These are phyloP conservation scores for Claviceps digitariae DNA, from an alignment of 2,329 filamentous ascomycete species.

Conservation along the genomic window DNA sequence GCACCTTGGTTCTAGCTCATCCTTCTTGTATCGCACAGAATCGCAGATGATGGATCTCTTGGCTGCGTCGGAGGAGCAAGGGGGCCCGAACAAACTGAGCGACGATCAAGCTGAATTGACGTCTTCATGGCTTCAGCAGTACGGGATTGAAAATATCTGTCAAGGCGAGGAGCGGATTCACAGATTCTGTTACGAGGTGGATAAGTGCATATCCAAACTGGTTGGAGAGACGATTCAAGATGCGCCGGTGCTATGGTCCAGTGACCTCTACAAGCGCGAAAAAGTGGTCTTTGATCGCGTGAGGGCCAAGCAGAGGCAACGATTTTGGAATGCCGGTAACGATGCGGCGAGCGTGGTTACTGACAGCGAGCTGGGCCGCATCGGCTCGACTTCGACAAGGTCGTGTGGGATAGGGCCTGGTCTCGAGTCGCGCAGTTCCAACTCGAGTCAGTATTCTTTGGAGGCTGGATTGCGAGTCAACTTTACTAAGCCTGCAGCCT, in stretches of 20 bases:
- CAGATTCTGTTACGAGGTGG: conserved; percentile 80
- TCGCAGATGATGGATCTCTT: conserved; percentile 78
- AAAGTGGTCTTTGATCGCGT: conserved; percentile 44
- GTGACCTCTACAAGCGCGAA: conserved; percentile 73
- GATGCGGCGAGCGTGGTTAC: conserved; percentile 41
- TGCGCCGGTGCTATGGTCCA: conserved; percentile 83
- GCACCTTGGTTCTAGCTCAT: conserved; percentile 33
- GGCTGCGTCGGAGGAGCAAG: conserved; percentile 68
- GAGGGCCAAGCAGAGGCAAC: conserved; percentile 29
- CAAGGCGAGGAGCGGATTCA: conserved; percentile 90
- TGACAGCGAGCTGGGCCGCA: conserved; percentile 39
- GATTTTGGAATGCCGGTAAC: conserved; percentile 29
- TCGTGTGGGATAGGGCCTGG: conserved; percentile 40
- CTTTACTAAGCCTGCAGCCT: conserved; percentile 40
- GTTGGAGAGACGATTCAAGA: conserved; percentile 75
- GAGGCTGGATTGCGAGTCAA: conserved; percentile 51
- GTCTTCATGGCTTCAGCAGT: conserved; percentile 65
- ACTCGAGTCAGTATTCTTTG: conserved; percentile 55
- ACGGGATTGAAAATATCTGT: conserved; percentile 83
- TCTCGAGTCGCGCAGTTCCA: conserved; percentile 45
- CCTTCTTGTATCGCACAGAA: conserved; percentile 67
- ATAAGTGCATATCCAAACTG: conserved; percentile 72
- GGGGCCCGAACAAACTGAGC: conserved; percentile 88
- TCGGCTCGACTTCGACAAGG: conserved; percentile 27
- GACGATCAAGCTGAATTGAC: conserved; percentile 88